Evolutionary conservation across 768 basidiomycete species (phyloP), one percentile per base, ranked within the genome.

Genomic region (Tulasnella sp.): DNA sequence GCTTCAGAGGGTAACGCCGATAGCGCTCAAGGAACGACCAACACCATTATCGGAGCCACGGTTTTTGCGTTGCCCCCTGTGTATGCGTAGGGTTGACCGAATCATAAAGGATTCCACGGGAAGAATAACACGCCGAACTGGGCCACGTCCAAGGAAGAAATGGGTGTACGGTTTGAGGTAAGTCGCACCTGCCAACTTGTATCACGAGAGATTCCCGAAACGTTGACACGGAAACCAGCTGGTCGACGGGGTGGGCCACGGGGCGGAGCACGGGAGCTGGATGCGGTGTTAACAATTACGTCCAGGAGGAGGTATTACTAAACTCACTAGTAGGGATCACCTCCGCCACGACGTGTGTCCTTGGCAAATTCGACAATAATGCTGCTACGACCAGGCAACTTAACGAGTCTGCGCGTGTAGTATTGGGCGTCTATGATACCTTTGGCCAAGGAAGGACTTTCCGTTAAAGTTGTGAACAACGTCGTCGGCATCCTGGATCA

Each of bases 151-250:
- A 54, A 36, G 37, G 17, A 8, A 39, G 11, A 25, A 27, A 8
- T 21, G 23, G 15, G 50, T 34, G 23, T 9, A 52, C 12, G 27
- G 5, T 21, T 50, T 58, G 50, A 19, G 40, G 45, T 69, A 60
- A 62, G 67, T 71, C 86, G 73, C 82, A 98, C 93, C 91, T 98
- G 93, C 93, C 93, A 98, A 70, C 92, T 96, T 43, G 91, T 94
- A 68, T 93, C 88, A 67, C 86, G 83, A 63, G 91, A 88, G 62
- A 98, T 79, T 55, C 90, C 90, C 36, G 84, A 79, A 59, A 99
- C 89, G 60, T 85, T 75, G 57, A 97, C 74, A 63, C 91, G 83
- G 59, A 84, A 79, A 7, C 88, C 88, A 58, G 84, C 81, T 57
- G 87, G 86, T 32, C 62, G 53, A 19, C 62, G 54, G 41, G 78